A percentile compares a stretch with the other conserved stretches of the same genome.
phyloP scores from a whole-genome alignment of 805 yeast species.

The Cyberlindnera nakhonratchasimensis region DNA sequence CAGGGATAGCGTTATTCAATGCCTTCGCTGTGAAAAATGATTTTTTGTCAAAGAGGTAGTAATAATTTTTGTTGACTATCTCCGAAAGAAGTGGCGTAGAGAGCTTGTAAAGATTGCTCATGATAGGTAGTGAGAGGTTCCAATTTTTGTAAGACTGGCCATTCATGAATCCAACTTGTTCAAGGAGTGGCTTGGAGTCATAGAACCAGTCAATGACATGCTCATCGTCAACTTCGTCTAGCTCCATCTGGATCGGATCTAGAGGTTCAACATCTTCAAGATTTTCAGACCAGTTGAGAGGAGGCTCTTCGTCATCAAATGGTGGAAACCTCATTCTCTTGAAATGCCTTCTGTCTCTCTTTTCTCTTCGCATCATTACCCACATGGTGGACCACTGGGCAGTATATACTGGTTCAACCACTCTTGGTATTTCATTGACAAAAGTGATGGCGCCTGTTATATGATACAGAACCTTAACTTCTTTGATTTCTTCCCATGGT shows the following conservation, averaged over 20 bases:
- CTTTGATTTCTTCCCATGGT: slow-evolving; percentile 92
- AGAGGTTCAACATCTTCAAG: slow-evolving; percentile 67
- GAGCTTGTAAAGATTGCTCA: slow-evolving; percentile 64
- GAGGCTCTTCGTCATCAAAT: slow-evolving; percentile 97
- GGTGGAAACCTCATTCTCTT: slow-evolving; percentile 93
- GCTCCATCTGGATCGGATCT: slow-evolving; percentile 64
- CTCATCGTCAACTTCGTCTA: slow-evolving; percentile 62
- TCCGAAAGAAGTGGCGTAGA: slow-evolving; percentile 71
- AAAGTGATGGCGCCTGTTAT: slow-evolving; percentile 92
- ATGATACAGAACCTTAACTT: slow-evolving; percentile 87
- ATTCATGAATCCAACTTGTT: slow-evolving; percentile 51
- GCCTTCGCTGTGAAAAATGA: slow-evolving; percentile 91
- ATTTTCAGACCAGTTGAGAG: slow-evolving; percentile 77
- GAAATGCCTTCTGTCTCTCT: slow-evolving; percentile 84
- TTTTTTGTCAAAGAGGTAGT: slow-evolving; percentile 70
- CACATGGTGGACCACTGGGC: slow-evolving; percentile 97
- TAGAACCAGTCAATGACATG: slow-evolving; percentile 73
- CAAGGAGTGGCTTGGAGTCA: slow-evolving; percentile 70
- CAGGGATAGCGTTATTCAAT: slow-evolving; percentile 80
- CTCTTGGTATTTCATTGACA: slow-evolving; percentile 89
- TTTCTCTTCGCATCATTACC: slow-evolving; percentile 91
- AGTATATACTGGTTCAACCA: slow-evolving; percentile 82
- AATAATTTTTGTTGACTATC: slow-evolving; percentile 46
- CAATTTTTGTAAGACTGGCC: slow-evolving; percentile 78
- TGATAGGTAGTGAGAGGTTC: slow-evolving; percentile 56